Base-by-base conservation (phyloP, 345 rosid species). In the Populus tremula region DNA sequence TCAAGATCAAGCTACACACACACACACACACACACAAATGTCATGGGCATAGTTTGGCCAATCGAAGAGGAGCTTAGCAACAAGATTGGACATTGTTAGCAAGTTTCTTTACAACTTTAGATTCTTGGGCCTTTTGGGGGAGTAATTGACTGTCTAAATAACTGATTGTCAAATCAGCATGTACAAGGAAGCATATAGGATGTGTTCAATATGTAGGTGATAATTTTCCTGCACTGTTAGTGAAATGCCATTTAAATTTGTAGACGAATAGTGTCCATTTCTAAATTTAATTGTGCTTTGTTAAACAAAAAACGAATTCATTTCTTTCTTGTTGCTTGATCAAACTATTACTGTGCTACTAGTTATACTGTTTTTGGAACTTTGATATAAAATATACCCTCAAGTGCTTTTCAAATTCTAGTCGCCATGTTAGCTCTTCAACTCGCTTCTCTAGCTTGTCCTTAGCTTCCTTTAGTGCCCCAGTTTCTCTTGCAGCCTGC, bases 401-500 rank as follows among this genome's bases (percentile, higher is more conserved):
- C 84, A 86, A 79, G 79, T 87, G 90, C 77, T 88, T 89, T 79
- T 90, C 93, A 71, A 88, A 69, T 71, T 89, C 88, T 27, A 89
- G 76, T 45, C 91, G 82, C 93, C 89, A 88, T 47, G 89, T 84
- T 65, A 89, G 83, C 83, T 89, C 91, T 80, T 89, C 92, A 62
- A 87, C 92, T 47, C 88, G 89, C 76, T 89, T 89, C 82, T 89
- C 91, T 72, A 89, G 80, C 85, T 88, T 87, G 83, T 88, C 89
- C 77, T 89, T 89, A 3, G 93, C 93, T 84, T 86, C 90, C 79
- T 89, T 85, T 63, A 89, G 93, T 17, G 89, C 93, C 61, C 93
- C 93, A 38, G 90, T 85, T 81, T 89, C 93, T 85, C 91, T 89
- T 74, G 93, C 93, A 79, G 90, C 93, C 93, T 89, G 83, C 74